A percentile compares a stretch with the other conserved stretches of the same genome.
These are phyloP conservation scores for Nitzschia inconspicua DNA, from an alignment of 108 stramenopile genomes.

Conservation along the genomic window DNA sequence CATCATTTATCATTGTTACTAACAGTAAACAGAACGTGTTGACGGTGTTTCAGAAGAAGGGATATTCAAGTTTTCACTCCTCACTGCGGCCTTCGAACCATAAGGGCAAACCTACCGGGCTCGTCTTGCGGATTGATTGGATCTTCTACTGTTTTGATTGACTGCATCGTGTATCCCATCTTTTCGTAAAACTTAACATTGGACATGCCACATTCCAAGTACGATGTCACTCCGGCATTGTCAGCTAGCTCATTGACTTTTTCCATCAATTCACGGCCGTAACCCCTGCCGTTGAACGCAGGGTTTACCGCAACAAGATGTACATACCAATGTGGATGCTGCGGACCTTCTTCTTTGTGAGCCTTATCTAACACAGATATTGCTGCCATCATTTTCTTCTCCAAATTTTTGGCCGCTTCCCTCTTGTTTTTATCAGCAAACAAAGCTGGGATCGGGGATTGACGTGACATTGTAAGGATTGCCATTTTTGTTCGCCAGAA, in stretches of 20 bases:
- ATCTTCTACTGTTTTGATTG: background rate
- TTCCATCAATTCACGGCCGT: conserved; percentile 8
- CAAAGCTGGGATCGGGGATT: background rate
- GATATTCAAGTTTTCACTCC: too few relatives aligned
- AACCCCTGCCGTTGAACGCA: conserved; percentile 9
- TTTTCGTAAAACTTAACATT: conserved; percentile 5
- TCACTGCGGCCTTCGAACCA: background rate
- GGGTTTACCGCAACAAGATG: conserved; percentile 1
- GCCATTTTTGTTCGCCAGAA: background rate
- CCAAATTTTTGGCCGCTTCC: background rate
- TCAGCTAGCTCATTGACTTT: conserved; percentile 1
- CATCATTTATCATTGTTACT: too few relatives aligned
- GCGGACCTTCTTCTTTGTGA: conserved; percentile 1
- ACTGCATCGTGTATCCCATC: conserved; percentile 2
- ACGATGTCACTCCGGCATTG: background rate
- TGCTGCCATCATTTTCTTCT: background rate
- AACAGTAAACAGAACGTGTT: too few relatives aligned
- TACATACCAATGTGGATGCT: conserved; percentile 11
- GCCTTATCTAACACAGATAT: background rate
- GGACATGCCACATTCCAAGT: conserved; percentile 2
- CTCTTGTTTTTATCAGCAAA: background rate
- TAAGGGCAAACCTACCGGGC: background rate
- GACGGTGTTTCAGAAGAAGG: too few relatives aligned
- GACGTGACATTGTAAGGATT: background rate
- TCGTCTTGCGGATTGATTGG: background rate